phyloP scores from a whole-genome alignment of 2,329 filamentous ascomycete genomes.

The Canariomyces notabilis region DNA sequence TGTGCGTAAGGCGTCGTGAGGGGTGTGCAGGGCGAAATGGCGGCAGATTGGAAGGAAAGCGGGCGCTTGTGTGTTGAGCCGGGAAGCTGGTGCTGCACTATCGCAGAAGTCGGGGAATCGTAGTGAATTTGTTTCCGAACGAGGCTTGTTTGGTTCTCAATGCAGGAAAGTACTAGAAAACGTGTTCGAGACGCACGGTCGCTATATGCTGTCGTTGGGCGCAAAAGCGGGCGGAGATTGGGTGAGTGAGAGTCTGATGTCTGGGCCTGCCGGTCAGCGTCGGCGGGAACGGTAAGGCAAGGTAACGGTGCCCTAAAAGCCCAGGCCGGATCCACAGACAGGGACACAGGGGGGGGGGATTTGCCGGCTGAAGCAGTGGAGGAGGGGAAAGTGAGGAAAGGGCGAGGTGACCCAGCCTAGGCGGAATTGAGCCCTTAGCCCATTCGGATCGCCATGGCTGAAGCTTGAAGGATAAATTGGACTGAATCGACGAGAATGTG shows the following conservation, averaged over 20 bases:
- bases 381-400: slow-evolving; percentile 5
- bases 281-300: too few species aligned
- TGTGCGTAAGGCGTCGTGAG: slow-evolving; percentile 1
- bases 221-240: slow-evolving; percentile 19
- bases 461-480: slow-evolving; percentile 8
- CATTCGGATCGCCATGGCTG: slow-evolving; percentile 18
- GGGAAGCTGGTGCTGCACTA: neutral
- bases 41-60: neutral
- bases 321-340: slow-evolving; percentile 19
- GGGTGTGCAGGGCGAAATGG: slow-evolving; percentile 6
- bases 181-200: slow-evolving; percentile 13
- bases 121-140: slow-evolving; percentile 2
- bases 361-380: slow-evolving; percentile 5
- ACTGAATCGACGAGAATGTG: neutral
- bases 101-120: neutral
- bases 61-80: slow-evolving; percentile 7
- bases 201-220: slow-evolving; percentile 18
- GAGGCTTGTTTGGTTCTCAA: neutral
- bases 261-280: slow-evolving; percentile 13
- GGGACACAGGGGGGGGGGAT: too few species aligned
- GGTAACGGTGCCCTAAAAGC: slow-evolving; percentile 12
- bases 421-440: slow-evolving; percentile 18
- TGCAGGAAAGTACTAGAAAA: neutral
- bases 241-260: too few species aligned
- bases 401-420: slow-evolving; percentile 13